These are phyloP conservation scores for Gynandropsis gynandra DNA, from an alignment of 345 rosid genomes.

Conservation along the genomic window DNA sequence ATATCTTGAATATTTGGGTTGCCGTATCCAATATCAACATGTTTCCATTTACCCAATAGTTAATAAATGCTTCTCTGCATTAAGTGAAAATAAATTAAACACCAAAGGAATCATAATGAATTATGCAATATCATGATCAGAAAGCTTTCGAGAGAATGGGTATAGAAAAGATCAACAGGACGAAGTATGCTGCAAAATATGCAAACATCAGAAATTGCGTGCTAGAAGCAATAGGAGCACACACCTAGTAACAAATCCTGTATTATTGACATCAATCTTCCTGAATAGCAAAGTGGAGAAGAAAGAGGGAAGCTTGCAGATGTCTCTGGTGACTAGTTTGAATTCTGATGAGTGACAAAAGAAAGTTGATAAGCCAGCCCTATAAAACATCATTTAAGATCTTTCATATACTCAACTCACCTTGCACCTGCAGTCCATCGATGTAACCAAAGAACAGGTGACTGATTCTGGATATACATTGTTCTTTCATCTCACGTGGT, in stretches of 20 bases:
- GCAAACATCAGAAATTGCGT: background rate
- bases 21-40: conserved; percentile 74
- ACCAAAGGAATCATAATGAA: background rate
- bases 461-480: conserved; percentile 54
- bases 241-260: conserved; percentile 69
- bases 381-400: conserved; percentile 1
- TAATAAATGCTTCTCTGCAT: conserved; percentile 73
- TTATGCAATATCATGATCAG: background rate
- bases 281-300: conserved; percentile 64
- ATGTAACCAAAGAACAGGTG: conserved; percentile 61
- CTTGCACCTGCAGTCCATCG: conserved; percentile 69
- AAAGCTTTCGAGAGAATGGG: background rate
- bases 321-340: conserved; percentile 67
- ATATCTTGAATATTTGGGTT: conserved; percentile 61
- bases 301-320: conserved; percentile 92
- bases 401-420: conserved; percentile 26
- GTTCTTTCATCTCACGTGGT: conserved; percentile 72
- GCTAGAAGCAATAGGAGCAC: conserved; percentile 15
- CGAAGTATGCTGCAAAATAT: background rate
- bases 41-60: conserved; percentile 70
- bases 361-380: conserved; percentile 5
- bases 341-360: conserved; percentile 35
- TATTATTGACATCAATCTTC: conserved; percentile 58
- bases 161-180: background rate
- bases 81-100: conserved; percentile 2